Percentiles rank a stretch among this genome's conserved stretches.
phyloP scores from a whole-genome alignment of 1,284 basidiomycete genomes.

The Trichosporon ovoides region DNA sequence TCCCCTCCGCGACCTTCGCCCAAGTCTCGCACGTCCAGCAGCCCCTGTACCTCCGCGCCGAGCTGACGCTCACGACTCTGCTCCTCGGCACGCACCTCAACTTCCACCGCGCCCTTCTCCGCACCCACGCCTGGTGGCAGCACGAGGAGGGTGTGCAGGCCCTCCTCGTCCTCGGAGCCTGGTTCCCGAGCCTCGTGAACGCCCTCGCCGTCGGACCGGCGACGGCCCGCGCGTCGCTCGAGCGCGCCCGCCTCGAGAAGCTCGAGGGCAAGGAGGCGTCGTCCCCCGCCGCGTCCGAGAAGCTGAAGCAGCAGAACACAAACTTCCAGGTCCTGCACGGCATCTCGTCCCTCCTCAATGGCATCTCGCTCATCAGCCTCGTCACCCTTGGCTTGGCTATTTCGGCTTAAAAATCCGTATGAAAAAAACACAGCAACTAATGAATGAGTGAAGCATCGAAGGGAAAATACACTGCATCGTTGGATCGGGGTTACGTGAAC shows the following conservation, averaged over 20 bases:
- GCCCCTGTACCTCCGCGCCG: conserved; percentile 67
- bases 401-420: conserved; percentile 42
- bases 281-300: conserved; percentile 59
- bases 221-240: conserved; percentile 57
- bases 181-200: conserved; percentile 54
- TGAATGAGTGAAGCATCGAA: no score
- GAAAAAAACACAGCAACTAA: no score
- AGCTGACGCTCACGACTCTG: conserved; percentile 56
- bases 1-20: conserved; percentile 64
- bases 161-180: conserved; percentile 56
- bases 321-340: conserved; percentile 64
- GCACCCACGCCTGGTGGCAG: conserved; percentile 51
- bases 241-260: conserved; percentile 67
- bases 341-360: conserved; percentile 57
- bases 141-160: conserved; percentile 63
- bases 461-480: background rate
- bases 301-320: conserved; percentile 64
- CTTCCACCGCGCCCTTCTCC: conserved; percentile 60
- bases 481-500: no score
- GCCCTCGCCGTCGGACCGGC: conserved; percentile 41
- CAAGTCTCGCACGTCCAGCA: conserved; percentile 66
- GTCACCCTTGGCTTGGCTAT: conserved; percentile 61
- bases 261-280: conserved; percentile 64
- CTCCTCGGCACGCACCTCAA: conserved; percentile 61
- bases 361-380: conserved; percentile 59